Evolutionary conservation across 2,329 filamentous ascomycete genomes (phyloP).

Genomic region (Paramyrothecium roridum): DNA sequence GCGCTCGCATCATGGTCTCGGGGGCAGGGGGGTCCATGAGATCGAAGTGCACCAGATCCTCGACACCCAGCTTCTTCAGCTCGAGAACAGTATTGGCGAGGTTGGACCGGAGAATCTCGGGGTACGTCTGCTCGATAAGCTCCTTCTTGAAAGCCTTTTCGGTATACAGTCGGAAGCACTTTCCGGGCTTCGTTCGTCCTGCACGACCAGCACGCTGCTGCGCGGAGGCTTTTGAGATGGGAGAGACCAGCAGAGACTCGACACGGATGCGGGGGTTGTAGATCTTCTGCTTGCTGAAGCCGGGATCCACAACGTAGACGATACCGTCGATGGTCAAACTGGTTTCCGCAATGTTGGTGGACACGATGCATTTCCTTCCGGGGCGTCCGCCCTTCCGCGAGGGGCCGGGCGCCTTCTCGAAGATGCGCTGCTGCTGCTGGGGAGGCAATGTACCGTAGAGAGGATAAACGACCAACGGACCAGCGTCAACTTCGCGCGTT

Average conservation of each 20-base stretch:
- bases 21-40: slow-evolving; percentile 97
- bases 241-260: slow-evolving; percentile 94
- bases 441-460: slow-evolving; percentile 93
- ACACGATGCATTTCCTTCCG: slow-evolving; percentile 90
- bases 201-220: slow-evolving; percentile 98
- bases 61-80: slow-evolving; percentile 92
- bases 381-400: slow-evolving; percentile 73
- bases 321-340: slow-evolving; percentile 98
- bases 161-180: slow-evolving; percentile 96
- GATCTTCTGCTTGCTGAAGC: slow-evolving; percentile 99
- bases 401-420: slow-evolving; percentile 79
- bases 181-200: slow-evolving; percentile 95
- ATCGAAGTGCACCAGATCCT: slow-evolving; percentile 97
- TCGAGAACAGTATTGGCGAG: slow-evolving; percentile 92
- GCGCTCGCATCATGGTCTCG: slow-evolving; percentile 95
- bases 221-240: slow-evolving; percentile 95
- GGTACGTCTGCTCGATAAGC: slow-evolving; percentile 94
- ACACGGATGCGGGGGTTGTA: slow-evolving; percentile 97
- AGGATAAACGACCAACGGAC: slow-evolving; percentile 85
- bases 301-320: slow-evolving; percentile 97
- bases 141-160: slow-evolving; percentile 97
- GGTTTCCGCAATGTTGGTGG: slow-evolving; percentile 97
- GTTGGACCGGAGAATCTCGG: slow-evolving; percentile 93
- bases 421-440: slow-evolving; percentile 90
- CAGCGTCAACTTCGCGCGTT: slow-evolving; percentile 84